Evolutionary conservation across 805 yeast species (phyloP), one percentile per base, ranked within the genome.

Genomic region (Saccharomycopsis lassenensis): DNA sequence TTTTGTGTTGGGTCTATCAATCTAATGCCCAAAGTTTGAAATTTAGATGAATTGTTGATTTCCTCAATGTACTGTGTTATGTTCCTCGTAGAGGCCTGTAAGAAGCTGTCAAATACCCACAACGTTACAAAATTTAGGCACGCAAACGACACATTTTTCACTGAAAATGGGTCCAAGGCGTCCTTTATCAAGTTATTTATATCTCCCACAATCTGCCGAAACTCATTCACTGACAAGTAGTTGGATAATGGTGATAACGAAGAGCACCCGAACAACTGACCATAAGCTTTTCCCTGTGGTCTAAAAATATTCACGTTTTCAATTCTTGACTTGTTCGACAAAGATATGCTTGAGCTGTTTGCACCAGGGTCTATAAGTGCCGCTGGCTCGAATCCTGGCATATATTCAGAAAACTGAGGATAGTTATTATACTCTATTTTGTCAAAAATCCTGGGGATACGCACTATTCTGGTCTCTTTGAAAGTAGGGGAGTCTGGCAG

Each of bases 331-430:
- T 21, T 7, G 21, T 23, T 18, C 5, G 24, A 18, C 8, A 25
- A 14, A n/a, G n/a, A n/a, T 11, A 8, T 10, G 14, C 26, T 14
- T 3, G 22, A 32, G 14, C 40, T 44, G 1, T 17, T 30, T 7
- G 40, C 46, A n/a, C 40, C 45, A 3, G 38, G 47, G n/a, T 46
- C 50, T 2, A 33, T 18, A n/a, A 71, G 51, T 0, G 82, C 82
- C 2, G 77, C 84, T 2, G 76, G 71, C 47, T 79, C 86, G 2
- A 31, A 43, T 0, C 87, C 87, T 0, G 86, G 86, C 0, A 65
- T 44, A 6, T 42, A 51, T 1, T 52, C 51, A 6, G 80, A 73
- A 50, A 78, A 79, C 44, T 63, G 69, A 1, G 86, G 85, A 14
- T 62, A 58, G 22, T 56, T 24, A 40, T 64, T 33, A 10, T 19